A percentile compares a stretch with the other conserved stretches of the same genome.
These are phyloP conservation scores for Microthlaspi erraticum DNA, from an alignment of 345 rosid genomes.

Conservation along the genomic window DNA sequence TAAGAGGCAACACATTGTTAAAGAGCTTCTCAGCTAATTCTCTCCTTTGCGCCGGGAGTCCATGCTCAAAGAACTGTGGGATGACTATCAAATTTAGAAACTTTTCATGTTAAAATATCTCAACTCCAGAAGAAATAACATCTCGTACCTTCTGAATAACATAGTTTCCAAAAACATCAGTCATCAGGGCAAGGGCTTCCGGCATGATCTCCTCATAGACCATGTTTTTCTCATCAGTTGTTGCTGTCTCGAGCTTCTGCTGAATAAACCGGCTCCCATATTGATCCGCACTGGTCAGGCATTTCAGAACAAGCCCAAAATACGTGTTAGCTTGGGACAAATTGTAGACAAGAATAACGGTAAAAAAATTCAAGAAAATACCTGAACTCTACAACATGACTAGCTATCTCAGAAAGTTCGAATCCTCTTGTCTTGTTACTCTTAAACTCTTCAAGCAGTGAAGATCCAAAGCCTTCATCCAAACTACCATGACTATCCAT, in stretches of 20 bases:
- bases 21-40: slow-evolving; percentile 82
- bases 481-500: slow-evolving; percentile 58
- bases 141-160: slow-evolving; percentile 84
- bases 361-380: slow-evolving; percentile 12
- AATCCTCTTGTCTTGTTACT: slow-evolving; percentile 68
- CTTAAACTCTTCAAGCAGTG: slow-evolving; percentile 78
- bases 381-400: slow-evolving; percentile 85
- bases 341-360: neutral
- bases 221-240: slow-evolving; percentile 79
- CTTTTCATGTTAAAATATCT: neutral
- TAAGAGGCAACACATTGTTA: slow-evolving; percentile 81
- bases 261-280: slow-evolving; percentile 95
- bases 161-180: slow-evolving; percentile 94
- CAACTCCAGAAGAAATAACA: neutral
- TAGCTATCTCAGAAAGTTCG: slow-evolving; percentile 70
- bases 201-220: slow-evolving; percentile 89
- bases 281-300: slow-evolving; percentile 65
- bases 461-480: slow-evolving; percentile 61
- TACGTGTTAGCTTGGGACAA: neutral
- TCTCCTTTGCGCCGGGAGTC: slow-evolving; percentile 76
- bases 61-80: slow-evolving; percentile 90
- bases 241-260: slow-evolving; percentile 92
- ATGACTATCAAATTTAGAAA: neutral
- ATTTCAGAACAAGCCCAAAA: neutral
- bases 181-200: slow-evolving; percentile 77